phyloP scores from a whole-genome alignment of 129 eudicot species.

The Artemisia argyi region DNA sequence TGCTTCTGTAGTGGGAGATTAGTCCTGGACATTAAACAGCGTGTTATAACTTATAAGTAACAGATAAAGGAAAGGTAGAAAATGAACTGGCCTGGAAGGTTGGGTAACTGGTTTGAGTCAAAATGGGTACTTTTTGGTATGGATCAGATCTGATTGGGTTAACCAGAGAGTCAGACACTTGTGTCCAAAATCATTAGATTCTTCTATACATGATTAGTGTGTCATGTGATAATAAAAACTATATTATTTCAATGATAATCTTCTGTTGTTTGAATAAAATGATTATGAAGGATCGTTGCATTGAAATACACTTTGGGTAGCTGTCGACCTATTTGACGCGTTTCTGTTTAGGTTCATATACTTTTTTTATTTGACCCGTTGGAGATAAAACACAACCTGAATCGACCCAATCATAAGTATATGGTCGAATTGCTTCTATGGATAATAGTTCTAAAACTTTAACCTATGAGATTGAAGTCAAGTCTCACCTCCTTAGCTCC shows the following conservation, averaged over 20 bases:
- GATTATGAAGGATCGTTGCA: not conserved
- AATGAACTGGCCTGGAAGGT: not conserved
- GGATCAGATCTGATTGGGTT: not conserved
- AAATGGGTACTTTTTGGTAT: not conserved
- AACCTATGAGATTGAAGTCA: constrained; percentile 1
- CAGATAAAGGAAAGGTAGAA: not conserved
- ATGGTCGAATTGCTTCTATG: not conserved
- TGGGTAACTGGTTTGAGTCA: not conserved
- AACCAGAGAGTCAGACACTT: no score
- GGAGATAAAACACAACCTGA: not conserved
- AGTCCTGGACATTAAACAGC: constrained; percentile 49
- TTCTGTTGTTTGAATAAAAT: no score
- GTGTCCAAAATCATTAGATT: no score
- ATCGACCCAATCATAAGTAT: not conserved
- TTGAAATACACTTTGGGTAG: not conserved
- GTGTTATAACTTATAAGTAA: constrained; percentile 11
- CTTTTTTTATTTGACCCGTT: not conserved
- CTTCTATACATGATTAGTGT: not conserved
- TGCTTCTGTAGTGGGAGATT: constrained; percentile 89
- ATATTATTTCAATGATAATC: not conserved
- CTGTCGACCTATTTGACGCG: not conserved
- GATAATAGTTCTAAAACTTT: not conserved
- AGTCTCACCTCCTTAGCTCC: constrained; percentile 76
- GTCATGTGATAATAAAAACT: constrained; percentile 1
- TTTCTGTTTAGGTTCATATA: not conserved